phyloP scores from a whole-genome alignment of 2,329 filamentous ascomycete genomes.

The Cordyceps pruinosa region DNA sequence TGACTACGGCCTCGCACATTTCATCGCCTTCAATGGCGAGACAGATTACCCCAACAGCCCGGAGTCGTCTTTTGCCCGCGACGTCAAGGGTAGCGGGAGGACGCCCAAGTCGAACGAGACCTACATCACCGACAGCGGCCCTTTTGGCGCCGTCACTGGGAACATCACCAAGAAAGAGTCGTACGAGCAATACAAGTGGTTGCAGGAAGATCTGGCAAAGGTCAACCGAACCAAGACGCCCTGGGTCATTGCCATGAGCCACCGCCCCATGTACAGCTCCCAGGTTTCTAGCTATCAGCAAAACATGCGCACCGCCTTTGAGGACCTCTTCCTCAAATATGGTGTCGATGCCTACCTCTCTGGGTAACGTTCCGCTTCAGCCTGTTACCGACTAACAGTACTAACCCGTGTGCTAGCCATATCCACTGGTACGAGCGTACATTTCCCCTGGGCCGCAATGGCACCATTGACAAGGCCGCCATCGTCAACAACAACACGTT shows the following conservation, averaged over 20 bases:
- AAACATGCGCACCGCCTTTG: constrained; percentile 38
- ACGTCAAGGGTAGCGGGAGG: constrained; percentile 34
- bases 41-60: constrained; percentile 44
- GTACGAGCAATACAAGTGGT: constrained; percentile 42
- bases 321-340: constrained; percentile 35
- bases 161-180: constrained; percentile 32
- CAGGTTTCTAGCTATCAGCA: constrained; percentile 36
- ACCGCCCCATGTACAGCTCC: constrained; percentile 43
- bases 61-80: constrained; percentile 36
- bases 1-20: constrained; percentile 47
- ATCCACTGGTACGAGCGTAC: constrained; percentile 21
- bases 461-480: constrained; percentile 33
- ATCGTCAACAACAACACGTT: constrained; percentile 43
- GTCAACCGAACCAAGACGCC: constrained; percentile 41
- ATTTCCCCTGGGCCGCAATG: constrained; percentile 19
- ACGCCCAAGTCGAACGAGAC: constrained; percentile 35
- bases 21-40: constrained; percentile 40
- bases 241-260: constrained; percentile 43
- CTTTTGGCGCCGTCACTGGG: constrained; percentile 38
- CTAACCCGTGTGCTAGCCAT: constrained; percentile 11
- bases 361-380: not conserved
- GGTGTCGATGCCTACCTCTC: constrained; percentile 41
- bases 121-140: constrained; percentile 40
- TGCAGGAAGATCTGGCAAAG: constrained; percentile 35
- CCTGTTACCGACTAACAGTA: not conserved